Evolutionary conservation across 2,329 filamentous ascomycete species (phyloP).

Genomic region (Rhinocladiella similis): DNA sequence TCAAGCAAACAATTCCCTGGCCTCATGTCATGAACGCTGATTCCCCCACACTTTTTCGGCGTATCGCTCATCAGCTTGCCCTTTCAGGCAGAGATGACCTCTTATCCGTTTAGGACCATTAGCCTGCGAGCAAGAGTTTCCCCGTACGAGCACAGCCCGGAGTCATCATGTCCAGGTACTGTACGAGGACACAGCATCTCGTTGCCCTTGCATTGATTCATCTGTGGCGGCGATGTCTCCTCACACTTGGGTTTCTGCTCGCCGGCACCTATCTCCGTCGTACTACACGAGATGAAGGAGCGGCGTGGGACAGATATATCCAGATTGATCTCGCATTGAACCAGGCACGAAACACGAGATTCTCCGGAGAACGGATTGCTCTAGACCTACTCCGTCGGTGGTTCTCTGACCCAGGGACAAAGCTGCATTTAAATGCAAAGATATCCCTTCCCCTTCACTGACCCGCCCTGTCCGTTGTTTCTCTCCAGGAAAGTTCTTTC

Average conservation of each 20-base stretch:
- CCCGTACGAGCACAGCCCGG: too few relatives aligned
- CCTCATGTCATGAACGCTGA: not conserved
- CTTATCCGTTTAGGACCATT: too few relatives aligned
- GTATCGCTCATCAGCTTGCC: not conserved
- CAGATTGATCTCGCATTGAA: not conserved
- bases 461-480: not conserved
- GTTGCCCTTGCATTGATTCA: not conserved
- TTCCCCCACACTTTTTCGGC: not conserved
- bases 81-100: not conserved
- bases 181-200: not conserved
- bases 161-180: too few relatives aligned
- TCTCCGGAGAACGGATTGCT: too few relatives aligned
- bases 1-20: constrained; percentile 22
- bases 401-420: constrained; percentile 10
- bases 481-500: constrained; percentile 1
- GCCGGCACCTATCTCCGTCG: too few relatives aligned
- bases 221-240: too few relatives aligned
- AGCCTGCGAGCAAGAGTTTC: too few relatives aligned
- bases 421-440: constrained; percentile 30
- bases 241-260: too few relatives aligned
- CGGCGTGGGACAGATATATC: not conserved
- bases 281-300: not conserved
- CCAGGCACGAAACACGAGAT: too few relatives aligned
- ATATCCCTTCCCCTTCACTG: constrained; percentile 16
- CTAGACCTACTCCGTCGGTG: too few relatives aligned